Evolutionary conservation across 495 filamentous ascomycete genomes (phyloP).

Genomic region (Oleoguttula mirabilis): DNA sequence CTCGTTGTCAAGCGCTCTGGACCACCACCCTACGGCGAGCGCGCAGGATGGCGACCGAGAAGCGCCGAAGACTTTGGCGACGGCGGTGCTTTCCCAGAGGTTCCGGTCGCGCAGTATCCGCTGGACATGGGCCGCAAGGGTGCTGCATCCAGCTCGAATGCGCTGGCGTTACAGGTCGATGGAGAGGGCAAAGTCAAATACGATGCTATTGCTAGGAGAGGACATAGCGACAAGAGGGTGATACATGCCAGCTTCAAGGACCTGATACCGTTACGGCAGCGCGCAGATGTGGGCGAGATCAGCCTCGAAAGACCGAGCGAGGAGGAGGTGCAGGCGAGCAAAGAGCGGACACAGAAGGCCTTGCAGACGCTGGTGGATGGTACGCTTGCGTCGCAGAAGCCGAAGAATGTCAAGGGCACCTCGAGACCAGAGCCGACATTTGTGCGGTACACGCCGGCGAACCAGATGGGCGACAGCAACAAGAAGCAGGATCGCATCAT

Average conservation of each 20-base stretch:
- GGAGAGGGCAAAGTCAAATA: conserved; percentile 88
- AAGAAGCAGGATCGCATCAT: conserved; percentile 91
- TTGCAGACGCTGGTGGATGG: conserved; percentile 70
- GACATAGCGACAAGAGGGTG: conserved; percentile 69
- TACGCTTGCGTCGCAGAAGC: conserved; percentile 83
- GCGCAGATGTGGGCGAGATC: conserved; percentile 86
- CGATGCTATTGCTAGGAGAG: conserved; percentile 85
- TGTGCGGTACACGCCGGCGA: conserved; percentile 88
- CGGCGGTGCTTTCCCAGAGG: conserved; percentile 92
- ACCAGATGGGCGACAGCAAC: conserved; percentile 88
- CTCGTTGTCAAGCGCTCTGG: conserved; percentile 76
- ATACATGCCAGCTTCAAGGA: conserved; percentile 95
- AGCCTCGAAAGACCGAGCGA: conserved; percentile 77
- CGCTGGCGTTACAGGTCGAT: conserved; percentile 83
- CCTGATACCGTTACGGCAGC: conserved; percentile 84
- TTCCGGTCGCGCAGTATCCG: conserved; percentile 88
- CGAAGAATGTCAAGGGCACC: conserved; percentile 78
- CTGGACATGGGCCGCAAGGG: conserved; percentile 81
- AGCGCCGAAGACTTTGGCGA: conserved; percentile 84
- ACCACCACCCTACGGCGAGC: conserved; percentile 76
- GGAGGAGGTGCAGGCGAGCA: conserved; percentile 68
- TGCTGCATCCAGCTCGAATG: conserved; percentile 60
- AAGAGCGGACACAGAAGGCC: conserved; percentile 79
- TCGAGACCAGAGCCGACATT: conserved; percentile 77
- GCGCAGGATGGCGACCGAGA: conserved; percentile 77